Percentiles rank a stretch among this genome's conserved stretches.
Conservation (phyloP, 2,329 filamentous ascomycete species). For the Chrysoporthe deuterocubensis region DNA sequence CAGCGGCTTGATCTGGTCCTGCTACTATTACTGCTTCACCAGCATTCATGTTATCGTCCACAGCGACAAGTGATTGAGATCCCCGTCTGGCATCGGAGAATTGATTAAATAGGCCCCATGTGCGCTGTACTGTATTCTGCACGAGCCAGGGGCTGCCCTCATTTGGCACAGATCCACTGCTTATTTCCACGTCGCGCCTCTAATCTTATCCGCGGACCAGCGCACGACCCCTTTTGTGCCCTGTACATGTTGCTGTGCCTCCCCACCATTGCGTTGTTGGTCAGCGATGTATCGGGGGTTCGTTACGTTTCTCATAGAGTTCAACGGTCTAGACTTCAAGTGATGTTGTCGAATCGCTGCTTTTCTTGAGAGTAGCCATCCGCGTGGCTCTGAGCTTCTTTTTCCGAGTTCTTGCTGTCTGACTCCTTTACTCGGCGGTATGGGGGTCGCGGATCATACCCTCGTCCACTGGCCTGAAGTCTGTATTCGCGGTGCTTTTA, state of each 20-base stretch:
- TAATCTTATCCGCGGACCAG: constrained; percentile 18
- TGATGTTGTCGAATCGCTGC: neutral
- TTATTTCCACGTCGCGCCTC: constrained; percentile 25
- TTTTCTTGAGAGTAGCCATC: neutral
- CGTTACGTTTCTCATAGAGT: too few species aligned
- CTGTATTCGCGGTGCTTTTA: too few species aligned
- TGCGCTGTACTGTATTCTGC: constrained; percentile 6
- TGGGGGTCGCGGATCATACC: too few species aligned
- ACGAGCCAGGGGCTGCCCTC: constrained; percentile 22
- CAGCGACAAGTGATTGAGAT: neutral
- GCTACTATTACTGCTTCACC: neutral
- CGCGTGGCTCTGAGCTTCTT: too few species aligned
- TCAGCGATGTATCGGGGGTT: neutral
- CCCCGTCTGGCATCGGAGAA: neutral
- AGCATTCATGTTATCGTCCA: neutral
- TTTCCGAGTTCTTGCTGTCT: too few species aligned
- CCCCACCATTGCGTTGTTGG: neutral
- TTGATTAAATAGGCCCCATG: constrained; percentile 12
- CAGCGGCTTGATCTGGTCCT: neutral
- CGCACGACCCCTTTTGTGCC: constrained; percentile 24
- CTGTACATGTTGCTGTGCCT: constrained; percentile 11
- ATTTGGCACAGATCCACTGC: constrained; percentile 29
- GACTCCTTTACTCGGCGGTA: too few species aligned
- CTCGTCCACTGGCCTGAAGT: too few species aligned
- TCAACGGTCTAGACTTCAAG: neutral